Conservation (phyloP, 805 yeast genomes). For the Candida sithepensis region DNA sequence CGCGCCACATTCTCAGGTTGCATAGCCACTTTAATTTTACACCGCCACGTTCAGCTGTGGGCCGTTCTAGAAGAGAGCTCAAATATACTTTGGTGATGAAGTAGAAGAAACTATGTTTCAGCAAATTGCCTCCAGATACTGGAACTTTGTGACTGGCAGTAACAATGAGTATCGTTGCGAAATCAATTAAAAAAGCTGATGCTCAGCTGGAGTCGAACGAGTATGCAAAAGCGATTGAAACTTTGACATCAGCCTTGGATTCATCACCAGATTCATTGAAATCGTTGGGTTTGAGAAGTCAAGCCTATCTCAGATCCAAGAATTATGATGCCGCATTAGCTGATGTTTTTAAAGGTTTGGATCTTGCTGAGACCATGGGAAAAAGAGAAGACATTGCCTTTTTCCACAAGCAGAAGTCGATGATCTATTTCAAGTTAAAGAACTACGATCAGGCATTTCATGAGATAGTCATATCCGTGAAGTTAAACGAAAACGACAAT, state of each 20-base stretch:
- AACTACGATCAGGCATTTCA: constrained; percentile 37
- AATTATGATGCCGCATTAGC: constrained; percentile 46
- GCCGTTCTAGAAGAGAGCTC: neutral
- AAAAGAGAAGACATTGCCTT: constrained; percentile 43
- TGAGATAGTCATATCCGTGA: constrained; percentile 40
- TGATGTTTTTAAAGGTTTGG: constrained; percentile 41
- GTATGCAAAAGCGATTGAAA: constrained; percentile 40
- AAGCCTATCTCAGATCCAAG: constrained; percentile 43
- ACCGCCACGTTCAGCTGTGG: neutral
- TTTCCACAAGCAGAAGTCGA: constrained; percentile 47
- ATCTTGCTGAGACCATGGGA: constrained; percentile 42
- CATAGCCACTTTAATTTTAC: neutral
- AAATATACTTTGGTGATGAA: too few relatives aligned
- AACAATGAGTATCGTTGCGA: constrained; percentile 14
- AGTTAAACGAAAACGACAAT: constrained; percentile 40
- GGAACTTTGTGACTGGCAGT: neutral
- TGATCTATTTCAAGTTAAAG: constrained; percentile 44
- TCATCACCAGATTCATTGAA: constrained; percentile 43
- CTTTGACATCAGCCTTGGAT: constrained; percentile 37
- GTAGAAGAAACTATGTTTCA: too few relatives aligned
- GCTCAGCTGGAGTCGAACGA: constrained; percentile 42
- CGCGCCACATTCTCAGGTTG: neutral
- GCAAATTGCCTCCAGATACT: too few relatives aligned
- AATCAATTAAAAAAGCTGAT: constrained; percentile 33
- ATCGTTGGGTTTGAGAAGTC: constrained; percentile 48